Conservation (phyloP, 2,329 filamentous ascomycete species). For the Aspergillus ochraceoroseus region DNA sequence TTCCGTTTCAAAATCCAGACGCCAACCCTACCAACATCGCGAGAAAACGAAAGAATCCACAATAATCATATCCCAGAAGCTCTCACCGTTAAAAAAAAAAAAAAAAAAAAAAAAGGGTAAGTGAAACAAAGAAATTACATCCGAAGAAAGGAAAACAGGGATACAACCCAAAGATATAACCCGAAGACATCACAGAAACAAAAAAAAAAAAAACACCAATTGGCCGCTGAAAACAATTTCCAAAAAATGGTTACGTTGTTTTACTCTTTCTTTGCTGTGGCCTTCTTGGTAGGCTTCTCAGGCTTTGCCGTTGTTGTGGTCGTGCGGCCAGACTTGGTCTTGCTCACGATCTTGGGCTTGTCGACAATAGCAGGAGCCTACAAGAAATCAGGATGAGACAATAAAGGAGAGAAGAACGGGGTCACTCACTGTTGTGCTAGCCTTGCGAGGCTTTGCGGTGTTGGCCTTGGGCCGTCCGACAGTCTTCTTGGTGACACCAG, state of each 20-base stretch:
- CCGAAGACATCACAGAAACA: slow-evolving; percentile 16
- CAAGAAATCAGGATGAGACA: slow-evolving; percentile 21
- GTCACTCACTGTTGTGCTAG: slow-evolving; percentile 40
- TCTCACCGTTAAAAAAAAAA: slow-evolving; percentile 19
- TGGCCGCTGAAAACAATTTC: slow-evolving; percentile 19
- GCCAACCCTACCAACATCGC: slow-evolving; percentile 32
- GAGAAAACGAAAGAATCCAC: slow-evolving; percentile 21
- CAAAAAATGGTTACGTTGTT: slow-evolving; percentile 5
- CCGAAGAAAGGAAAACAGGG: slow-evolving; percentile 28
- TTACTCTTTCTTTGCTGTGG: slow-evolving; percentile 42
- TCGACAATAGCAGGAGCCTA: slow-evolving; percentile 64
- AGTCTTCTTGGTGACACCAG: slow-evolving; percentile 47
- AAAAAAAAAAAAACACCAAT: slow-evolving; percentile 18
- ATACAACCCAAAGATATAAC: slow-evolving; percentile 24
- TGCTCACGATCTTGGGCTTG: slow-evolving; percentile 64
- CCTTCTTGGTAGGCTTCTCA: slow-evolving; percentile 46
- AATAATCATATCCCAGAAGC: slow-evolving; percentile 26
- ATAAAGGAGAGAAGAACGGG: not conserved
- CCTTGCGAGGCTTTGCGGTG: slow-evolving; percentile 52
- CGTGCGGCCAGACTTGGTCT: slow-evolving; percentile 83
- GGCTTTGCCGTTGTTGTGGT: slow-evolving; percentile 59
- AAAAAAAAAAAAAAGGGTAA: slow-evolving; percentile 16
- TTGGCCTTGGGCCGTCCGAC: slow-evolving; percentile 51
- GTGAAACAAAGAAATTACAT: slow-evolving; percentile 31
- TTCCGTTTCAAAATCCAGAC: slow-evolving; percentile 35